Conservation (phyloP, 2,329 filamentous ascomycete species). For the Diplocarpon mali region DNA sequence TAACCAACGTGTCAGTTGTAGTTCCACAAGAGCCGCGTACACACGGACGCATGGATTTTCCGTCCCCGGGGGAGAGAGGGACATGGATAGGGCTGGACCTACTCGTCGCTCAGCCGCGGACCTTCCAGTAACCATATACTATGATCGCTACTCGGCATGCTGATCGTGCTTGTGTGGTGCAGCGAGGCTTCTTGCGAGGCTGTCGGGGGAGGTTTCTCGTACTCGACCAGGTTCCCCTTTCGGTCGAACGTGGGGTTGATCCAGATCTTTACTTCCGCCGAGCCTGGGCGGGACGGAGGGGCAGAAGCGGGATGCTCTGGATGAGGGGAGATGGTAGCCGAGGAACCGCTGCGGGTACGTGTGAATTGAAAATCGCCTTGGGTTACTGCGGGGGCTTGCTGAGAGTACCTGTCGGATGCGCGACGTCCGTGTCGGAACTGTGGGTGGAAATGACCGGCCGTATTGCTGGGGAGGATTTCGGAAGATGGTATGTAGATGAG, state of each 20-base stretch:
- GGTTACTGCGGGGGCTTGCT: too few relatives aligned
- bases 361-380: too few relatives aligned
- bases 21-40: not conserved
- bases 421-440: too few relatives aligned
- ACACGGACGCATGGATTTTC: too few relatives aligned
- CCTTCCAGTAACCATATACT: conserved; percentile 1
- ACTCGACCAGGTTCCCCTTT: not conserved
- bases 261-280: conserved; percentile 4
- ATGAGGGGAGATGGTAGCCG: too few relatives aligned
- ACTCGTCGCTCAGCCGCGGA: too few relatives aligned
- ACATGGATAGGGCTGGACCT: too few relatives aligned
- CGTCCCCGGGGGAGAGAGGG: too few relatives aligned
- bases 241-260: conserved; percentile 4
- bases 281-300: not conserved
- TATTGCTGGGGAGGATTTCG: not conserved
- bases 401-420: too few relatives aligned
- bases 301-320: not conserved
- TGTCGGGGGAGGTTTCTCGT: not conserved
- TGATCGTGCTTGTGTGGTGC: not conserved
- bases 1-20: not conserved
- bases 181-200: not conserved
- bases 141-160: not conserved
- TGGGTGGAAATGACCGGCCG: too few relatives aligned
- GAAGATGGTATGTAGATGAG: not conserved
- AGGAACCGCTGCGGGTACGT: too few relatives aligned